These are phyloP conservation scores for Syncephalis plumigaleata DNA, from an alignment of 371 early-diverging fungal species.

Conservation along the genomic window DNA sequence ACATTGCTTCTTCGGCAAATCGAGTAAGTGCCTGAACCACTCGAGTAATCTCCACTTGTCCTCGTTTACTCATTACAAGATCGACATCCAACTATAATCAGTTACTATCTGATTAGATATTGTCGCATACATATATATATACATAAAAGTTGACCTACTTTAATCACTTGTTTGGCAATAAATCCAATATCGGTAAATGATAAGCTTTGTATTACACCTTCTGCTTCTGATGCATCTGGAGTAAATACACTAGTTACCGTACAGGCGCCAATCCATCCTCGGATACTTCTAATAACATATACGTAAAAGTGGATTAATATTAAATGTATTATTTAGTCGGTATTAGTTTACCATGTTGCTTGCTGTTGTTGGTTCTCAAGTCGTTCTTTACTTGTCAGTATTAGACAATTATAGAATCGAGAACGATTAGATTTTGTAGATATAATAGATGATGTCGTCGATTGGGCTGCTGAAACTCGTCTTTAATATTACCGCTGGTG, in stretches of 20 bases:
- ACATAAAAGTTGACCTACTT: too few species aligned
- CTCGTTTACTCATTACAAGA: slow-evolving; percentile 21
- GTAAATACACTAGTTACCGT: slow-evolving; percentile 34
- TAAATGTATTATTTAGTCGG: too few species aligned
- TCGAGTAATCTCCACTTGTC: slow-evolving; percentile 22
- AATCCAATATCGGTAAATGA: slow-evolving; percentile 41
- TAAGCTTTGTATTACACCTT: slow-evolving; percentile 26
- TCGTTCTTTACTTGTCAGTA: not conserved
- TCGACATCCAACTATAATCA: slow-evolving; percentile 28
- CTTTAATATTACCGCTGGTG: slow-evolving; percentile 44
- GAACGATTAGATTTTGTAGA: slow-evolving; percentile 9
- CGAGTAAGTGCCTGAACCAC: slow-evolving; percentile 28
- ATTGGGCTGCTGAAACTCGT: slow-evolving; percentile 8
- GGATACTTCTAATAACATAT: not conserved
- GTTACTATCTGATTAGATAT: slow-evolving; percentile 2
- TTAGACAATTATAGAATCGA: slow-evolving; percentile 22
- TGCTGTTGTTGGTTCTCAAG: not conserved
- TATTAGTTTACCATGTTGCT: too few species aligned
- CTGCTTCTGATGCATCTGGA: slow-evolving; percentile 21
- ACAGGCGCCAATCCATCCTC: slow-evolving; percentile 20
- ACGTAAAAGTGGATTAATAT: not conserved
- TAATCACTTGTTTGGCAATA: slow-evolving; percentile 30
- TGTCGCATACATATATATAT: not conserved
- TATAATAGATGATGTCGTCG: slow-evolving; percentile 8
- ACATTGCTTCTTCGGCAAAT: slow-evolving; percentile 26